phyloP scores from a whole-genome alignment of 2,329 filamentous ascomycete genomes.

The Thielaviopsis punctulata region DNA sequence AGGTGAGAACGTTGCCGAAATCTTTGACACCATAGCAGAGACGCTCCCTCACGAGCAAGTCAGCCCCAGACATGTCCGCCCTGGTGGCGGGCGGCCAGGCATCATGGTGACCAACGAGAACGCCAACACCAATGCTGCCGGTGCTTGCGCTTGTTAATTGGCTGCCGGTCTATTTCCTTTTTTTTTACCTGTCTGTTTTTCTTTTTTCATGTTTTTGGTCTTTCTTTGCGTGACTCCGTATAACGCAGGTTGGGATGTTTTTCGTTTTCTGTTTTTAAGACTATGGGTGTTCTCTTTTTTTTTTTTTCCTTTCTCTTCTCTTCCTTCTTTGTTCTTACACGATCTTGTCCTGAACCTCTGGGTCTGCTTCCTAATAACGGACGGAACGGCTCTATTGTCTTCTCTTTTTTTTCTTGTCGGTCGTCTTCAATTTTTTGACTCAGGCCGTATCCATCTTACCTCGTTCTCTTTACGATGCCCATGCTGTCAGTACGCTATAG shows the following conservation, averaged over 20 bases:
- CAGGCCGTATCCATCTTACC: not conserved
- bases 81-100: conserved; percentile 37
- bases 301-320: not conserved
- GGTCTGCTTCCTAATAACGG: not conserved
- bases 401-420: not conserved
- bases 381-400: not conserved
- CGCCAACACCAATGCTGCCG: conserved; percentile 37
- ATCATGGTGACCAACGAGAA: conserved; percentile 40
- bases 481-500: not conserved
- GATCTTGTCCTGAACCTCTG: not conserved
- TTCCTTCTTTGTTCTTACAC: not conserved
- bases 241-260: conserved; percentile 6
- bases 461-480: not conserved
- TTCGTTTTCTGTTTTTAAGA: not conserved
- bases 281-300: conserved; percentile 7
- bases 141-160: conserved; percentile 38
- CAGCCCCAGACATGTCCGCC: conserved; percentile 70
- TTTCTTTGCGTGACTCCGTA: conserved; percentile 1
- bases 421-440: not conserved
- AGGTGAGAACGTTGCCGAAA: conserved; percentile 82
- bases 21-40: conserved; percentile 96
- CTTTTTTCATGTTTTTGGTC: conserved; percentile 5
- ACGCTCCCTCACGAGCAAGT: conserved; percentile 93
- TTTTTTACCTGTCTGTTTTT: conserved; percentile 2
- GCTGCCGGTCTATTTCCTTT: conserved; percentile 9